Evolutionary conservation across 108 stramenopile species (phyloP), one percentile per base, ranked within the genome.

Genomic region (Cyclostephanos invisitatus): DNA sequence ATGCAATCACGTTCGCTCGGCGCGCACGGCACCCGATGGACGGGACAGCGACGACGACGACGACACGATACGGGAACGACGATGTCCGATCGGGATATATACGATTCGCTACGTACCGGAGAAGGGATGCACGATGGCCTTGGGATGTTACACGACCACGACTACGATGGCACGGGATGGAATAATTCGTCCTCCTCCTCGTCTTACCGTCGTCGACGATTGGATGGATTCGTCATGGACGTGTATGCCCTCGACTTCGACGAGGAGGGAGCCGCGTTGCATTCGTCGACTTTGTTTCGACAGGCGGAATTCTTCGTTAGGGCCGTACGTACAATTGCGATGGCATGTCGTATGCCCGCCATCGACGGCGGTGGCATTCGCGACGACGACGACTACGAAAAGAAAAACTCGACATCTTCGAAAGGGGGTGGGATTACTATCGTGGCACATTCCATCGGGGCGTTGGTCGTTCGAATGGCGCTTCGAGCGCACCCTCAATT

Each of bases 391-490:
- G 37, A 61, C 37, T 20, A 10, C 36, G 17, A 14, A 1, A 7
- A 35, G 60, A 18, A 2, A 4, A 32, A n/a, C n/a, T n/a, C 32
- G 32, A 32, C 32, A 4, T 32, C 32, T 2, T 32, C 32, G 32
- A 15, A 14, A 14, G 44, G 44, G 44, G 50, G 7, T 48, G 36
- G 51, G 6, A 72, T 94, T 46, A 80, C 79, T 1, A 57, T 94
- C 8, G 87, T 94, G 15, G 92, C 79, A 2, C 92, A 94, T 77
- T 89, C 88, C 62, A 85, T 94, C 58, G 92, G 92, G 20, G 92
- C 90, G 21, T 75, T 69, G 53, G 90, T 87, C 18, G 87, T 88
- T 0, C 63, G 75, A 28, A 51, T 72, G 37, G 84, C 79, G 56
- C 53, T 83, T 32, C 74, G 74, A 24, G 60, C 53, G 56, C 44